Evolutionary conservation across 441 rosid species (phyloP).

Genomic region (Euphorbia celastroides): DNA sequence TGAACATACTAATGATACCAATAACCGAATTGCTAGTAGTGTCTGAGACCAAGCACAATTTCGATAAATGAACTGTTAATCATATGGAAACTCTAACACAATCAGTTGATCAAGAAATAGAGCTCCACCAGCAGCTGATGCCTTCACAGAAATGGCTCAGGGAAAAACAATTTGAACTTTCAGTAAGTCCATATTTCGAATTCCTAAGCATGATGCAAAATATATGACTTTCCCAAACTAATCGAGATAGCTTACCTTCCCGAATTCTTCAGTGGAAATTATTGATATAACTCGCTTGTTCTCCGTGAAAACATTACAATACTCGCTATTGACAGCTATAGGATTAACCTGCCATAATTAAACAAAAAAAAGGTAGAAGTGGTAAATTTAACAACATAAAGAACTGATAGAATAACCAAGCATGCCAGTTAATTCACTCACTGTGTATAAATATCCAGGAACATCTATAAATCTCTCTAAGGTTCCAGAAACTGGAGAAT

Average conservation of each 20-base stretch:
- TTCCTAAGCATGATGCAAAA: background rate
- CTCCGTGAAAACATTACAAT: constrained; percentile 90
- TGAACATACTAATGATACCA: background rate
- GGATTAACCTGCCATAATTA: constrained; percentile 66
- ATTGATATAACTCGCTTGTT: constrained; percentile 72
- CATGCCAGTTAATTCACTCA: constrained; percentile 26
- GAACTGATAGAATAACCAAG: constrained; percentile 1
- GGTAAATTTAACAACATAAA: background rate
- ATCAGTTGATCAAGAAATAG: background rate
- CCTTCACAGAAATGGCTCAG: background rate
- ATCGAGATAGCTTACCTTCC: constrained; percentile 55
- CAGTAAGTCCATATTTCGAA: background rate
- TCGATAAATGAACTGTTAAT: too few relatives aligned
- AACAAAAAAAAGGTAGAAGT: constrained; percentile 1
- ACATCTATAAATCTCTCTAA: constrained; percentile 53
- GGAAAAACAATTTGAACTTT: background rate
- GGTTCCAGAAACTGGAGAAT: constrained; percentile 81
- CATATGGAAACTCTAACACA: background rate
- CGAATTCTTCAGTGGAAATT: constrained; percentile 67
- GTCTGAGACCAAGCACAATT: background rate
- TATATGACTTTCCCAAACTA: background rate
- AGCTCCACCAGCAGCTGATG: background rate
- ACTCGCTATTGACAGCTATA: constrained; percentile 88
- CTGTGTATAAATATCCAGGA: constrained; percentile 81
- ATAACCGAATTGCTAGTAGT: background rate